Conservation (phyloP, 371 early-diverging fungal genomes). For the Neoconidiobolus thromboides region DNA sequence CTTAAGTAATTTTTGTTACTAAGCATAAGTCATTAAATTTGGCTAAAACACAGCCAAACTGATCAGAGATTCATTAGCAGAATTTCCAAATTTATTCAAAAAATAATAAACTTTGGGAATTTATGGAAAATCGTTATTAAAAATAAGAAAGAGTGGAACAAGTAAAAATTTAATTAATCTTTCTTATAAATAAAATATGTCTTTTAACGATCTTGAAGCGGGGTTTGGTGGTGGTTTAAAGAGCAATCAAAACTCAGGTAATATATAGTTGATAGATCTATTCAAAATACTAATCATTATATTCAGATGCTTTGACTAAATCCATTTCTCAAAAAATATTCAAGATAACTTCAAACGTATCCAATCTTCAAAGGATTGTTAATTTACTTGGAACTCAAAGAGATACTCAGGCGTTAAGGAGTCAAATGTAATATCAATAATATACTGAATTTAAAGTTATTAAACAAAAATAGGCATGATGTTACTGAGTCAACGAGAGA, state of each 20-base stretch:
- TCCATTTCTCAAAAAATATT: conserved; percentile 53
- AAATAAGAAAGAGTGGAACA: no score
- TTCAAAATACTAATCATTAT: background rate
- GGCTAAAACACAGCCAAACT: no score
- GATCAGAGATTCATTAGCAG: no score
- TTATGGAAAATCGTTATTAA: no score
- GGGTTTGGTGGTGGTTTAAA: conserved; percentile 16
- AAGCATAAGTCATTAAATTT: no score
- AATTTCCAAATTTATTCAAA: no score
- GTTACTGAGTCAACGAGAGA: conserved; percentile 63
- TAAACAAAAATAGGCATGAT: conserved; percentile 31
- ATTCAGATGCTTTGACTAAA: conserved; percentile 29
- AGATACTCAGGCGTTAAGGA: conserved; percentile 58
- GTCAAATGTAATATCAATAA: conserved; percentile 31
- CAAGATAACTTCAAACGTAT: conserved; percentile 54
- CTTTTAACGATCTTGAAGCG: conserved; percentile 32
- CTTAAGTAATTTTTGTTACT: no score
- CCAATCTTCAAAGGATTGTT: conserved; percentile 59
- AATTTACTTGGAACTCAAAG: conserved; percentile 50
- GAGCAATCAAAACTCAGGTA: background rate
- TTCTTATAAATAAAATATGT: conserved; percentile 13
- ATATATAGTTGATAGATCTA: no score
- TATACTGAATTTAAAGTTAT: background rate
- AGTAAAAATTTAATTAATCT: no score
- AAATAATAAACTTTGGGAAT: no score